Percentiles rank a stretch among this genome's conserved stretches.
These are phyloP conservation scores for Trichoderma hamatum DNA, from an alignment of 2,329 filamentous ascomycete species.

Conservation along the genomic window DNA sequence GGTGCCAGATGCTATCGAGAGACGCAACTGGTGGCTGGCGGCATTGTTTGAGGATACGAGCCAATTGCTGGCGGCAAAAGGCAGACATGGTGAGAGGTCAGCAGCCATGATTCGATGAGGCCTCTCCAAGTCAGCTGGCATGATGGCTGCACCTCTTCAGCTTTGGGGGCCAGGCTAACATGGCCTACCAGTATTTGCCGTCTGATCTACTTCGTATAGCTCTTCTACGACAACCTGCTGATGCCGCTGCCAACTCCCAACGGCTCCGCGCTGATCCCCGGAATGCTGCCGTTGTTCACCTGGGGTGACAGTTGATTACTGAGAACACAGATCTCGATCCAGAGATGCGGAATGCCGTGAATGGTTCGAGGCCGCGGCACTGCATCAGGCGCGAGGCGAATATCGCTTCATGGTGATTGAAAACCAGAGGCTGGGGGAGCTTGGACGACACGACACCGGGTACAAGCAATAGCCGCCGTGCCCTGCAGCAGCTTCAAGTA, in stretches of 20 bases:
- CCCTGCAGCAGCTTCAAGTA: not conserved
- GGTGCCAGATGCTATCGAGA: not conserved
- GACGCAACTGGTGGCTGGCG: not conserved
- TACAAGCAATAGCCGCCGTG: not conserved
- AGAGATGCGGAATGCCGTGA: not conserved
- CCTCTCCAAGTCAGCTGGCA: not conserved
- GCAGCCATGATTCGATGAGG: constrained; percentile 2
- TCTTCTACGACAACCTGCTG: no score
- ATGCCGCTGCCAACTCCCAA: not conserved
- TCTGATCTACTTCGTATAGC: not conserved
- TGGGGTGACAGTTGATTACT: not conserved
- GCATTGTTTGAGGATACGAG: not conserved
- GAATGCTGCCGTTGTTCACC: not conserved
- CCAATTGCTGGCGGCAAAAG: constrained; percentile 3
- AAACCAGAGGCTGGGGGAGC: not conserved
- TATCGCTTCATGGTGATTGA: not conserved
- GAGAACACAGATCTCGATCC: not conserved
- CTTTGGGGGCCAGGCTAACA: not conserved
- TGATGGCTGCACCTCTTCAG: not conserved
- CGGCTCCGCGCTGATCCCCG: not conserved
- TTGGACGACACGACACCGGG: not conserved
- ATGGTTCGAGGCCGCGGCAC: not conserved
- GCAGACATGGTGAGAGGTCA: not conserved
- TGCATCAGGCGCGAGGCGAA: not conserved
- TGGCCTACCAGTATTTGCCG: no score